Conservation (phyloP, 1,139 yeast genomes). For the Yamadazyma oceani region DNA sequence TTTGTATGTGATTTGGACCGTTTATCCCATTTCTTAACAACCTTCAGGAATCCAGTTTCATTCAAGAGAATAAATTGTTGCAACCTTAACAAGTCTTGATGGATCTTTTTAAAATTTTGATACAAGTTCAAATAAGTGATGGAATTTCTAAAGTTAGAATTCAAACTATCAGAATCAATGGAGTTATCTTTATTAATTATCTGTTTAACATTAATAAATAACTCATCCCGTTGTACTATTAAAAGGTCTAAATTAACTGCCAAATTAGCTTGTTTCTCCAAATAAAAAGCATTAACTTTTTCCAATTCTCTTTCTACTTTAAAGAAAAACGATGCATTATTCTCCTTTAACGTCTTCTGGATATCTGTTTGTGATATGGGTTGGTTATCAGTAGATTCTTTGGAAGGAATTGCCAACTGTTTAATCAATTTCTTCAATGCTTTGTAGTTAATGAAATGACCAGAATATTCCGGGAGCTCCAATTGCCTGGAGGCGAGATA, state of each 20-base stretch:
- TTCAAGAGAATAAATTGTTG: constrained; percentile 93
- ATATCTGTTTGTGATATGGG: constrained; percentile 31
- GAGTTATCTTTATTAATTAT: constrained; percentile 17
- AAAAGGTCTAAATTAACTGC: constrained; percentile 76
- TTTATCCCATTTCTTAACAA: constrained; percentile 96
- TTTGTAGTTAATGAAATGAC: constrained; percentile 91
- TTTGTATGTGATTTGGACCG: constrained; percentile 92
- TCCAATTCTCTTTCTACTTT: constrained; percentile 91
- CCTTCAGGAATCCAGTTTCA: constrained; percentile 94
- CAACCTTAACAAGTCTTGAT: constrained; percentile 81
- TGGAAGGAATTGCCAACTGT: constrained; percentile 52
- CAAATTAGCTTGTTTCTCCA: constrained; percentile 86
- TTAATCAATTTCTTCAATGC: constrained; percentile 81
- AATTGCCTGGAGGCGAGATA: constrained; percentile 90
- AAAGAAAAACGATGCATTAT: constrained; percentile 91
- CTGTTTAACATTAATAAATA: constrained; percentile 42
- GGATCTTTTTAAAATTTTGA: constrained; percentile 86
- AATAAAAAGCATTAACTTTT: constrained; percentile 85
- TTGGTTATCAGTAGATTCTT: constrained; percentile 9
- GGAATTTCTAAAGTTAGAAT: constrained; percentile 40
- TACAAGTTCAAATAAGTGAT: constrained; percentile 55
- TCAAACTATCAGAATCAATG: constrained; percentile 13
- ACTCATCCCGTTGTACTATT: constrained; percentile 66
- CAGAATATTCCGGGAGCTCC: constrained; percentile 92
- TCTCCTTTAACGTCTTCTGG: constrained; percentile 74